These are phyloP conservation scores for Hymenoscyphus albidus DNA, from an alignment of 2,329 filamentous ascomycete genomes.

Conservation along the genomic window DNA sequence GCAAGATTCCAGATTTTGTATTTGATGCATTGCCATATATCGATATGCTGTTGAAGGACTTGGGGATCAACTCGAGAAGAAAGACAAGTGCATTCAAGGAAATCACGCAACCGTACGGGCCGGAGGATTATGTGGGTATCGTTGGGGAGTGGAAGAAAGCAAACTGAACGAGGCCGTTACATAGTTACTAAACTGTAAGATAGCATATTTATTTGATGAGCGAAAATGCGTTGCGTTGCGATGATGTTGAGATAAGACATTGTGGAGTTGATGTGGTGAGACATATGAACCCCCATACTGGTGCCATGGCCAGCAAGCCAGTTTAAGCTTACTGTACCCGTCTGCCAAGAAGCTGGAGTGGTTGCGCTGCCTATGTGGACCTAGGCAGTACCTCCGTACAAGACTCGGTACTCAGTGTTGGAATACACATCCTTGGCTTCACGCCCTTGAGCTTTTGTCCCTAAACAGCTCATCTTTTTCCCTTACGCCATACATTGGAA, in stretches of 20 bases:
- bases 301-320: no score
- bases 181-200: neutral
- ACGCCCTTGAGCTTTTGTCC: no score
- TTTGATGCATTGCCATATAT: constrained; percentile 74
- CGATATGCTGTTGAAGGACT: constrained; percentile 62
- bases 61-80: constrained; percentile 55
- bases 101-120: constrained; percentile 43
- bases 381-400: no score
- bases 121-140: constrained; percentile 43
- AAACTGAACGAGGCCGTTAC: neutral
- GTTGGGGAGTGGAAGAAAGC: constrained; percentile 39
- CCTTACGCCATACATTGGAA: no score
- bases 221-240: neutral
- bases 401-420: no score
- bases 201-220: neutral
- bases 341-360: no score
- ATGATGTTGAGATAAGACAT: neutral
- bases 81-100: constrained; percentile 46
- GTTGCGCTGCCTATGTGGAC: no score
- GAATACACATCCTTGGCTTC: no score
- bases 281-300: no score
- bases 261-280: no score
- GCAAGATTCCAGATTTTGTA: constrained; percentile 62
- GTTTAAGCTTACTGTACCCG: no score
- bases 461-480: no score